Percentiles rank a stretch among this genome's conserved stretches.
Evolutionary conservation across 257 asterid genomes (phyloP).

Genomic region (Lycium barbarum): DNA sequence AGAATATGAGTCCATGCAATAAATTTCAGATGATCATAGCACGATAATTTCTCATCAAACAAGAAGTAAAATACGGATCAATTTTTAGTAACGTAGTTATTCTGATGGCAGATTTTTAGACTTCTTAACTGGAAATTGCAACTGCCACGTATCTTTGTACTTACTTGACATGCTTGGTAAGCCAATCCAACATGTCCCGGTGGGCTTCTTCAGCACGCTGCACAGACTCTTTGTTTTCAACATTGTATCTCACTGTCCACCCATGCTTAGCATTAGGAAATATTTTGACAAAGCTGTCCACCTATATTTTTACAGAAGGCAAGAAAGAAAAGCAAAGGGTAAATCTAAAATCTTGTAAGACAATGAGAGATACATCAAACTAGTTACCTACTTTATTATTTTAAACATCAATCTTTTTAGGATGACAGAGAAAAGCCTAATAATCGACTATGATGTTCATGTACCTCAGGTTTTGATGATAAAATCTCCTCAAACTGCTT

Average conservation of each 20-base stretch:
- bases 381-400: not conserved
- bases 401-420: not conserved
- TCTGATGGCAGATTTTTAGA: not conserved
- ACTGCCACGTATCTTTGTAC: not conserved
- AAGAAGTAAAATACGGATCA: not conserved
- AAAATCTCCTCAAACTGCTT: constrained; percentile 56
- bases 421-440: not conserved
- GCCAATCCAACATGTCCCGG: constrained; percentile 55
- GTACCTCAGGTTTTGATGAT: constrained; percentile 60
- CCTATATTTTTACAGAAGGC: constrained; percentile 37
- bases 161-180: constrained; percentile 49
- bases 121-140: not conserved
- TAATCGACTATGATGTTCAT: not conserved
- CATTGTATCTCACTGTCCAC: constrained; percentile 62
- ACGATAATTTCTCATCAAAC: not conserved
- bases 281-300: constrained; percentile 52
- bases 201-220: constrained; percentile 64
- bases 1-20: not conserved
- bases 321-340: constrained; percentile 17
- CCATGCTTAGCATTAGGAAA: constrained; percentile 61
- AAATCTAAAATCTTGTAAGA: not conserved
- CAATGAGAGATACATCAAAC: not conserved
- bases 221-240: constrained; percentile 48
- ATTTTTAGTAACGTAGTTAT: not conserved
- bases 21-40: not conserved